These are phyloP conservation scores for Didymosphaeria variabile DNA, from an alignment of 2,329 filamentous ascomycete genomes.

Conservation along the genomic window DNA sequence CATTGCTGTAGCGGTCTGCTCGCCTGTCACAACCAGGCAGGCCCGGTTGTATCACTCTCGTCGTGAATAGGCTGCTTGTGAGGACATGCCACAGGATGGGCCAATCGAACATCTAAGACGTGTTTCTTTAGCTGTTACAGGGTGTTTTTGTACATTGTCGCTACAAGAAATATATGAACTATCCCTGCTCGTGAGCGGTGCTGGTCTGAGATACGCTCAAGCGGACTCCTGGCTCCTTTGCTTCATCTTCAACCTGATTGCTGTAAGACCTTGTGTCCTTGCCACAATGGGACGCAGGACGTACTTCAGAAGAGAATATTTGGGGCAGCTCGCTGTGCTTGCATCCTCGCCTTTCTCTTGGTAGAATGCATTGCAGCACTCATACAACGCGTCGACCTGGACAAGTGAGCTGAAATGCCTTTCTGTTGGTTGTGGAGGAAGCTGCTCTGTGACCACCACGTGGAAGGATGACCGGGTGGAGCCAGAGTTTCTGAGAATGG, in stretches of 20 bases:
- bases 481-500: background rate
- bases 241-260: constrained; percentile 77
- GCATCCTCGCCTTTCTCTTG: constrained; percentile 78
- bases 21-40: background rate
- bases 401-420: constrained; percentile 22
- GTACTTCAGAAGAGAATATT: constrained; percentile 74
- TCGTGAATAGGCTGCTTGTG: background rate
- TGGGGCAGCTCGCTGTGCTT: constrained; percentile 83
- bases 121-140: background rate
- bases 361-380: constrained; percentile 93
- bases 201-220: background rate
- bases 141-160: background rate
- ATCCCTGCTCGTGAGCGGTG: background rate
- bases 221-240: constrained; percentile 65
- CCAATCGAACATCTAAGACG: background rate
- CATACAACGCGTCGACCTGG: constrained; percentile 83
- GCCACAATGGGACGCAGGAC: background rate
- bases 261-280: constrained; percentile 22
- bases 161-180: background rate
- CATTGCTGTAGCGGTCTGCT: background rate
- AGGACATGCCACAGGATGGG: background rate
- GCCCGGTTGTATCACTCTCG: background rate
- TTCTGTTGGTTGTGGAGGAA: background rate
- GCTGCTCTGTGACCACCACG: background rate
- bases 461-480: background rate